Conservation (phyloP, 495 filamentous ascomycete genomes). For the Trichoderma erinaceum region DNA sequence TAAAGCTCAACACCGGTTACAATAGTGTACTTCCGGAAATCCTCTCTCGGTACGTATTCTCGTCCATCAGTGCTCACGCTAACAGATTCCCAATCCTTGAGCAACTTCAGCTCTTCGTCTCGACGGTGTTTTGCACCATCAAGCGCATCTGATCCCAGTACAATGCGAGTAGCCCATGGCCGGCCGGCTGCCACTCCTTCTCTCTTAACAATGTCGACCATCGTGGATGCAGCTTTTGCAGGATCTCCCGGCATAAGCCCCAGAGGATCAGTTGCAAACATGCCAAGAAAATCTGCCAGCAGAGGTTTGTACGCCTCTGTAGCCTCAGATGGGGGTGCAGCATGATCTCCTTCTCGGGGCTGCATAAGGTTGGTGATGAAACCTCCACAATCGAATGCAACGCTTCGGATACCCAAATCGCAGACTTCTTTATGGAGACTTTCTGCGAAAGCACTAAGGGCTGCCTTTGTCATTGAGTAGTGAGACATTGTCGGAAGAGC, state of each 20-base stretch:
- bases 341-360: slow-evolving; percentile 18
- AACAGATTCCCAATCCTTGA: slow-evolving; percentile 22
- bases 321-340: neutral
- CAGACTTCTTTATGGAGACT: slow-evolving; percentile 22
- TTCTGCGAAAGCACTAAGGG: slow-evolving; percentile 38
- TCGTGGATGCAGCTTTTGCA: slow-evolving; percentile 26
- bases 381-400: slow-evolving; percentile 26
- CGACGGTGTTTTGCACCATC: slow-evolving; percentile 20
- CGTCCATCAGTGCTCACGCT: slow-evolving; percentile 23
- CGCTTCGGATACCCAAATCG: slow-evolving; percentile 21
- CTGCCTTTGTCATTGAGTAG: slow-evolving; percentile 43
- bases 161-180: slow-evolving; percentile 22
- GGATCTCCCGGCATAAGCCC: slow-evolving; percentile 31
- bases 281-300: slow-evolving; percentile 18
- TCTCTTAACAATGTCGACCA: slow-evolving; percentile 30
- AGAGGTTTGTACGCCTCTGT: slow-evolving; percentile 18
- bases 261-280: slow-evolving; percentile 21
- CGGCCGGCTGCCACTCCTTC: slow-evolving; percentile 23
- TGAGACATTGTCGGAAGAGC: slow-evolving; percentile 32
- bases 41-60: slow-evolving; percentile 14
- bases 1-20: neutral
- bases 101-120: slow-evolving; percentile 20
- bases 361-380: slow-evolving; percentile 25
- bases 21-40: slow-evolving; percentile 9
- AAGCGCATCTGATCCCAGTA: slow-evolving; percentile 23